Evolutionary conservation across 257 asterid genomes (phyloP).

Genomic region (Solanum chilense): DNA sequence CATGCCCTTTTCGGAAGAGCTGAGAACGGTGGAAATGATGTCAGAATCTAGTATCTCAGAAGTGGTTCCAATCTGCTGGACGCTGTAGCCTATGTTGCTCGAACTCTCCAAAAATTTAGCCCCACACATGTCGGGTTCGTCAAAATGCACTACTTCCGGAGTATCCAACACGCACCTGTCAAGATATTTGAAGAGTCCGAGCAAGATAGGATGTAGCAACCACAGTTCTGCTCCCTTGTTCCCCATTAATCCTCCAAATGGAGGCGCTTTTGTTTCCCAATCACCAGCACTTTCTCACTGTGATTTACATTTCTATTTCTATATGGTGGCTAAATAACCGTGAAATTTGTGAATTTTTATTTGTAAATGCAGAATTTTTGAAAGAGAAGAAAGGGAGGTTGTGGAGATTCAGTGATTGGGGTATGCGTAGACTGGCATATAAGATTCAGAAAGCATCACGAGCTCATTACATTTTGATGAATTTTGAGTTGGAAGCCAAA

Average conservation of each 20-base stretch:
- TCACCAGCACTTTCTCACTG: background rate
- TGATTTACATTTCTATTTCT: background rate
- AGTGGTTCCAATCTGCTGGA: background rate
- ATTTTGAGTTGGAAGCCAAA: conserved; percentile 72
- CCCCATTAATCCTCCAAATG: background rate
- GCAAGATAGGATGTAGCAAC: background rate
- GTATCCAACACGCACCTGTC: too few relatives aligned
- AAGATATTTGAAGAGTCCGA: too few relatives aligned
- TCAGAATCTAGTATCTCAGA: background rate
- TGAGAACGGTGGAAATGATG: background rate
- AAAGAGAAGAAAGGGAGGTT: conserved; percentile 81
- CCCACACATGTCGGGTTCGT: too few relatives aligned
- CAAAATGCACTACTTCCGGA: too few relatives aligned
- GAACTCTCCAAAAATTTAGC: too few relatives aligned
- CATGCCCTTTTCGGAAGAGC: background rate
- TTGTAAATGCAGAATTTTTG: conserved; percentile 42
- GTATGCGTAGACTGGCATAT: conserved; percentile 90
- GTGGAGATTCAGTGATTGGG: conserved; percentile 98
- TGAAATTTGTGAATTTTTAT: background rate
- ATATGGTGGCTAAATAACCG: background rate
- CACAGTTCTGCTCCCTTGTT: background rate
- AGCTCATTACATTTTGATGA: conserved; percentile 85
- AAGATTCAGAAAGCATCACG: conserved; percentile 68
- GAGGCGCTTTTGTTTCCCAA: background rate
- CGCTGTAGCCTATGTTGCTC: background rate